Evolutionary conservation across 2,329 filamentous ascomycete species (phyloP), one percentile per base, ranked within the genome.

Genomic region (Phaeosphaeria sp.): DNA sequence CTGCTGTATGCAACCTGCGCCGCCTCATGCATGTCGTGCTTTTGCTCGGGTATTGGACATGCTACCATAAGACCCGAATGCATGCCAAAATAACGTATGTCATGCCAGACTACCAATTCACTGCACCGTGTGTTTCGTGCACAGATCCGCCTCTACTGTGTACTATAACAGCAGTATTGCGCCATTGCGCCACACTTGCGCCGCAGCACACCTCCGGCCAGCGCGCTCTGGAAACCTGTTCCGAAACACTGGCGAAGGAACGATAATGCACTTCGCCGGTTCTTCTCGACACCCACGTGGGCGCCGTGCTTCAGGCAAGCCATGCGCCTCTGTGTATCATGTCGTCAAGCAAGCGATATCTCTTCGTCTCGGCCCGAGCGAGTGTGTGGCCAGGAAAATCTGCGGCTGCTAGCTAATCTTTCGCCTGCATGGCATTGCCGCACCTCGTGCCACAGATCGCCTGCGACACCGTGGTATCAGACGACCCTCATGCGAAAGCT

Each of bases 241-340:
- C 40, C 51, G 30, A 54, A 49, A 54, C 52, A 44, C 36, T 44
- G 52, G 52, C 45, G 11, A n/a, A 20, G 39, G 8, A 30, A 33
- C 46, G 52, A 54, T 49, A 54, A 54, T 54, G 52, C 52, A 54
- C 52, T 24, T 54, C 52, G 52, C 52, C 52, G 52, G 52, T 44
- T 13, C 18, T 39, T 17, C 24, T 47, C 11, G 25, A 30, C 13
- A 17, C 44, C 21, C 44, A 46, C 44, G 44, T 44, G 42, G 42
- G 42, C 21, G 42, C 21, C 42, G 21, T 20, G 42, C 18, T 44
- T 44, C 21, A 21, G 42, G 42, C 21, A 44, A 20, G 18, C 42
- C 42, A 21, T 21, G 8, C 42, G 18, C 8, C 18, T 44, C 30
- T 36, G 44, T 24, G 22, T 46, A 22, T 24, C 44, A n/a, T 46